Conservation (phyloP, 768 basidiomycete species). For the Mycena alexandri region DNA sequence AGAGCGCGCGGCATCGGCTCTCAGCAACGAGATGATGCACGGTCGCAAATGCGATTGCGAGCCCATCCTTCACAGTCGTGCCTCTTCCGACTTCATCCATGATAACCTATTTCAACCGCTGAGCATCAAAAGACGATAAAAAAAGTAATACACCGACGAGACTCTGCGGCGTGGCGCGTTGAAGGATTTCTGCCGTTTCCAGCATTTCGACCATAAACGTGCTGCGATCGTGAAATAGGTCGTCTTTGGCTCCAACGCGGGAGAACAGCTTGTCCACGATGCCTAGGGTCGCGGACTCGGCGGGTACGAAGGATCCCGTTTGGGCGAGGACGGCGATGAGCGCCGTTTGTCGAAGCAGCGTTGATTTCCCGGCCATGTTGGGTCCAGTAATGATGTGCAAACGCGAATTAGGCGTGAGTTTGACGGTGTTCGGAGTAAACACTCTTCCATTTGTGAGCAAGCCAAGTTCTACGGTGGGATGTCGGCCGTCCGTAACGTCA, state of each 20-base stretch:
- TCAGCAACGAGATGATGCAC: slow-evolving; percentile 82
- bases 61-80: slow-evolving; percentile 91
- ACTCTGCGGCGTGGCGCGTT: slow-evolving; percentile 84
- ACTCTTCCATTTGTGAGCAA: slow-evolving; percentile 78
- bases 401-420: slow-evolving; percentile 68
- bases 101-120: slow-evolving; percentile 74
- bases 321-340: slow-evolving; percentile 93
- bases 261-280: slow-evolving; percentile 94
- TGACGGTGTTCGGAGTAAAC: slow-evolving; percentile 88
- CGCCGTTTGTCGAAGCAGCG: slow-evolving; percentile 91
- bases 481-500: slow-evolving; percentile 83
- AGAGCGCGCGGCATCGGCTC: slow-evolving; percentile 86
- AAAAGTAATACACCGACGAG: slow-evolving; percentile 56
- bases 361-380: slow-evolving; percentile 97
- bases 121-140: slow-evolving; percentile 9
- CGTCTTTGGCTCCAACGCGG: slow-evolving; percentile 95
- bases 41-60: slow-evolving; percentile 94
- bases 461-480: slow-evolving; percentile 94
- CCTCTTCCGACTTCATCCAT: slow-evolving; percentile 99
- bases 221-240: slow-evolving; percentile 91
- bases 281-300: slow-evolving; percentile 82
- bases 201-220: slow-evolving; percentile 99
- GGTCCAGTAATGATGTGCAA: slow-evolving; percentile 93
- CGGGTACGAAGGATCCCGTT: slow-evolving; percentile 94
- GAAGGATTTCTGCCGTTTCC: slow-evolving; percentile 92